Conservation (phyloP, 208 protist species). For the Borovskyia barvae region DNA sequence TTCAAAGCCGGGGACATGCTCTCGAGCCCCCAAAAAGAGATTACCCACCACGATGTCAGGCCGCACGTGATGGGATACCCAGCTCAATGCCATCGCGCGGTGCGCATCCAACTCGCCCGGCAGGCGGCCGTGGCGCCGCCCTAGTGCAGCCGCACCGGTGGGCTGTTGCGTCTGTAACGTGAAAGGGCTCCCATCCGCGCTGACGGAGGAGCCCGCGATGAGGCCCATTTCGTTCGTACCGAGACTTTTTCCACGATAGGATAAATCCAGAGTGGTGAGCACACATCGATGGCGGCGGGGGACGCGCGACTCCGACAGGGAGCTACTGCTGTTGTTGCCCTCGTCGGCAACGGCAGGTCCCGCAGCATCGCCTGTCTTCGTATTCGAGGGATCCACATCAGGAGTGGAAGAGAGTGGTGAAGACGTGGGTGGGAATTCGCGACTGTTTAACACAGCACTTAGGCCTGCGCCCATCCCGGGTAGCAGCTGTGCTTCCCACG, state of each 20-base stretch:
- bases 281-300: constrained; percentile 25
- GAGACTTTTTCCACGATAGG: constrained; percentile 81
- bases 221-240: constrained; percentile 16
- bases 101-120: constrained; percentile 50
- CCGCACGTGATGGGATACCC: constrained; percentile 46
- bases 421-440: neutral
- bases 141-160: neutral
- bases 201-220: constrained; percentile 35
- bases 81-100: constrained; percentile 54
- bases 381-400: neutral
- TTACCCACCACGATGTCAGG: constrained; percentile 73
- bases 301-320: too few relatives aligned
- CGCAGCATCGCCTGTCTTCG: neutral
- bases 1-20: constrained; percentile 50
- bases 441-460: constrained; percentile 45
- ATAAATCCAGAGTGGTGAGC: constrained; percentile 69
- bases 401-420: neutral
- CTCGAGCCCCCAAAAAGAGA: constrained; percentile 44
- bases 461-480: constrained; percentile 37
- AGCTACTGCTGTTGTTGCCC: too few relatives aligned
- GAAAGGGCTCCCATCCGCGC: constrained; percentile 67
- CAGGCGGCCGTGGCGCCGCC: neutral
- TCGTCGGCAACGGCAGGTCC: too few relatives aligned
- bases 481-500: constrained; percentile 46
- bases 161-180: constrained; percentile 30